A percentile compares a stretch with the other conserved stretches of the same genome.
These are phyloP conservation scores for Triglochin maritima DNA, from an alignment of 106 monocot species.

Conservation along the genomic window DNA sequence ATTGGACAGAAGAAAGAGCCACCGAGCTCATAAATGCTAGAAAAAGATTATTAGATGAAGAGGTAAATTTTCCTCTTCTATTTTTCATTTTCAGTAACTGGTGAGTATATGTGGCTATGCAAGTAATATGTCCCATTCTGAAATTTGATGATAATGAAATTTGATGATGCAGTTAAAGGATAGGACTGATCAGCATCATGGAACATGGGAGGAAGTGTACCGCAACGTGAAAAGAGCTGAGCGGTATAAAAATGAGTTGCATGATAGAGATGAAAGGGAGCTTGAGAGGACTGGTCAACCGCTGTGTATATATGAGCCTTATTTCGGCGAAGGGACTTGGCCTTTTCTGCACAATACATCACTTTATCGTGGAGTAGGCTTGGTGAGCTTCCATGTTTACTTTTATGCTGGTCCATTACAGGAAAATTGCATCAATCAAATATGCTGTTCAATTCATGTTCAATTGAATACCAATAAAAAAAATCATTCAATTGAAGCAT, in stretches of 20 bases:
- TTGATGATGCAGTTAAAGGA: slow-evolving; percentile 61
- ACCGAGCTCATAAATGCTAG: slow-evolving; percentile 33
- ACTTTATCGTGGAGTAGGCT: slow-evolving; percentile 85
- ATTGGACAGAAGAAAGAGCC: slow-evolving; percentile 65
- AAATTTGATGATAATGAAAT: slow-evolving; percentile 7
- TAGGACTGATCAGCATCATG: slow-evolving; percentile 67
- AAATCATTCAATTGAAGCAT: too few species aligned
- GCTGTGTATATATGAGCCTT: slow-evolving; percentile 97
- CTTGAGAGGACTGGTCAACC: slow-evolving; percentile 95
- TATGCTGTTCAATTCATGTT: too few species aligned
- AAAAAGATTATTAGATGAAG: slow-evolving; percentile 74
- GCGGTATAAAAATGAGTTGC: slow-evolving; percentile 66
- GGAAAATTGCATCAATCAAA: neutral
- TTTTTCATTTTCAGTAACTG: neutral
- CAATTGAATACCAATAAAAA: too few species aligned
- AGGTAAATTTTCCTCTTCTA: slow-evolving; percentile 32
- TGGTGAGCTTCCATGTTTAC: slow-evolving; percentile 38
- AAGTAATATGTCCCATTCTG: neutral
- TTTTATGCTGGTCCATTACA: neutral
- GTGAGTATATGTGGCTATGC: neutral
- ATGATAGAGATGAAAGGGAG: slow-evolving; percentile 89
- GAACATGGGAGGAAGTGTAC: slow-evolving; percentile 97
- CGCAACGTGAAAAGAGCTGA: slow-evolving; percentile 76
- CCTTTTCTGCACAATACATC: slow-evolving; percentile 83
- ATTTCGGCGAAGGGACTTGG: slow-evolving; percentile 94